These are phyloP conservation scores for Phytophthora syringae DNA, from an alignment of 352 stramenopile genomes.

Conservation along the genomic window DNA sequence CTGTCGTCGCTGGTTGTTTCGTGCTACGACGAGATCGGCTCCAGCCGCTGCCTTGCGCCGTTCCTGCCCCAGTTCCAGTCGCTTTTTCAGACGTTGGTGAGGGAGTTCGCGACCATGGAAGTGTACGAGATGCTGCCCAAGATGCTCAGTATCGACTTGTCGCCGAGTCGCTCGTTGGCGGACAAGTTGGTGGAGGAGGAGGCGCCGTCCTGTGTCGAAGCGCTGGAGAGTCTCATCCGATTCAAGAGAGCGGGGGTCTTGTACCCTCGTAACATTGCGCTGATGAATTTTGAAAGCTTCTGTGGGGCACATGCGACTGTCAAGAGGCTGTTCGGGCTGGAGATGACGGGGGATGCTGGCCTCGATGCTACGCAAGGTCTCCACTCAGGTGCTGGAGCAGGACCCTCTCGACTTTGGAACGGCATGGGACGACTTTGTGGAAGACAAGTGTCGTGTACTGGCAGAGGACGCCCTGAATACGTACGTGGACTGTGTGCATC, in stretches of 20 bases:
- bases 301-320: slow-evolving; percentile 41
- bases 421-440: slow-evolving; percentile 75
- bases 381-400: slow-evolving; percentile 32
- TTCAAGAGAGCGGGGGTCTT: slow-evolving; percentile 48
- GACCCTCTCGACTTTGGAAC: slow-evolving; percentile 57
- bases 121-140: slow-evolving; percentile 68
- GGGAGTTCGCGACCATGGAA: slow-evolving; percentile 54
- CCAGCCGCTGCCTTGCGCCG: slow-evolving; percentile 19
- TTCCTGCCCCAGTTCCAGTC: slow-evolving; percentile 49
- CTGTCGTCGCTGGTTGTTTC: slow-evolving; percentile 75
- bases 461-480: slow-evolving; percentile 70
- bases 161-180: slow-evolving; percentile 31
- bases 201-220: slow-evolving; percentile 8
- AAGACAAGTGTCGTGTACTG: slow-evolving; percentile 53
- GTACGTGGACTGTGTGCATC: slow-evolving; percentile 80
- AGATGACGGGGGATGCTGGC: slow-evolving; percentile 66
- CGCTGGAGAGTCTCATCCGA: slow-evolving; percentile 38
- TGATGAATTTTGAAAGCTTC: slow-evolving; percentile 43
- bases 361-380: slow-evolving; percentile 44
- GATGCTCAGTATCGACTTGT: slow-evolving; percentile 62
- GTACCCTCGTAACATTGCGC: slow-evolving; percentile 17
- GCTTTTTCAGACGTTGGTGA: slow-evolving; percentile 51
- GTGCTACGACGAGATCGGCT: slow-evolving; percentile 42
- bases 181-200: slow-evolving; percentile 27
- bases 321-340: slow-evolving; percentile 70